Evolutionary conservation across 2,329 filamentous ascomycete genomes (phyloP), one percentile per base, ranked within the genome.

Genomic region (Aspergillus proliferans): DNA sequence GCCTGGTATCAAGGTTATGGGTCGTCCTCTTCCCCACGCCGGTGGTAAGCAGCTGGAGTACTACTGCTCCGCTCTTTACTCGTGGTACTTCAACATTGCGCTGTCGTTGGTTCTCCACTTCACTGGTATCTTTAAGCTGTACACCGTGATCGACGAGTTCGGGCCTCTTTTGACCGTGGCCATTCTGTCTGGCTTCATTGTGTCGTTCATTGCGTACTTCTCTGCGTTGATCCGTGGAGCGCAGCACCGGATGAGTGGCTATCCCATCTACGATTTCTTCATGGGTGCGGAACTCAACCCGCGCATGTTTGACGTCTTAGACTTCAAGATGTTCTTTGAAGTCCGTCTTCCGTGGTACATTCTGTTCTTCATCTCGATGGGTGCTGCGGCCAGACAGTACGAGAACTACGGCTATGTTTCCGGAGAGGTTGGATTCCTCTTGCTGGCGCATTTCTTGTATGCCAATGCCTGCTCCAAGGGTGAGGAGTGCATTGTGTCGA

Each of bases 291-390:
- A 94, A 73, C 77, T 94, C 48, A 93, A 94, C 73, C 88, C 88
- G 4, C 80, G 88, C 57, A 81, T 96, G 77, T 92, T 90, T 64
- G 85, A 84, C 48, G 84, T 88, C 58, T 73, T 94, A 45, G 88
- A 94, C 71, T 88, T 93, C 75, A 94, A 94, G 75, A 93, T 94
- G 88, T 95, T 95, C 74, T 93, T 89, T 63, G 90, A 95, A 69
- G 89, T 95, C 52, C 86, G 90, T 58, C 80, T 95, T 56, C 90
- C 90, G 34, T 95, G 90, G 90, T 95, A 85, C 71, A 91, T 95
- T 57, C 79, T 95, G 41, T 85, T 95, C 63, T 81, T 92, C 51
- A 77, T 92, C 40, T 85, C 84, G 50, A 78, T 86, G 51, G 88
- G 85, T 38, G 81, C 88, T 9, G 88, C 88, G 38, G 83, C 87